These are phyloP conservation scores for Rhytidiadelphus loreus DNA, from an alignment of 225 moss, liverwort and hornwort species.

Conservation along the genomic window DNA sequence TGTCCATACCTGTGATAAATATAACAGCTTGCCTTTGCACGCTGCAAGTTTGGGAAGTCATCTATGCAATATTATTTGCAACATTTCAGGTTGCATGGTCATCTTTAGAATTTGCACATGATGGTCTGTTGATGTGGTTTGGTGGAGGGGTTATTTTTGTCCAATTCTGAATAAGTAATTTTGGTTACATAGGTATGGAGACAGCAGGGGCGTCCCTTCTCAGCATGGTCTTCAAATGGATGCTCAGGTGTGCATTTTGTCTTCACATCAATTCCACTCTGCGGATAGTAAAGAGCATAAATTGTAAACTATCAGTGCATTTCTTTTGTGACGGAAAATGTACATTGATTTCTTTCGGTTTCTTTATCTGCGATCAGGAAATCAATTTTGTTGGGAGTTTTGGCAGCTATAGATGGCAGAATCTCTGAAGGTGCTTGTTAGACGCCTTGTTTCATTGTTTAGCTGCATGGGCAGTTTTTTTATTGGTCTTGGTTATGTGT, in stretches of 20 bases:
- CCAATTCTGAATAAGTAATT: neutral
- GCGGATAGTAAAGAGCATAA: neutral
- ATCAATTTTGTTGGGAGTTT: neutral
- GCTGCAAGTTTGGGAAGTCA: neutral
- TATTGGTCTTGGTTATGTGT: neutral
- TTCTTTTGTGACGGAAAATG: neutral
- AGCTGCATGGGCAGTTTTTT: neutral
- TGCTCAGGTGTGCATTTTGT: constrained; percentile 45
- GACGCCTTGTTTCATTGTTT: neutral
- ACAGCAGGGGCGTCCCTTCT: constrained; percentile 73
- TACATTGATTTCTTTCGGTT: neutral
- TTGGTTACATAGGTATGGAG: constrained; percentile 58
- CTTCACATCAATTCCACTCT: neutral
- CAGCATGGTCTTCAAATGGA: constrained; percentile 72
- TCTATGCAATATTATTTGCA: neutral
- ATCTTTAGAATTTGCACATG: neutral
- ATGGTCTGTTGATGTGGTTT: neutral
- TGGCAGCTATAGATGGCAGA: neutral
- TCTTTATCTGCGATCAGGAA: neutral
- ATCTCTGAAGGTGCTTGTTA: constrained; percentile 1
- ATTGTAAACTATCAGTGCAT: neutral
- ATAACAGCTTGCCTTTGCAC: neutral
- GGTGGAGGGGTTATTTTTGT: neutral
- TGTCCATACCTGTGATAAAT: neutral
- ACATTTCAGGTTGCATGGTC: neutral